Percentiles rank a stretch among this genome's conserved stretches.
phyloP scores from a whole-genome alignment of 2,329 filamentous ascomycete species.

The Nigrospora oryzae region DNA sequence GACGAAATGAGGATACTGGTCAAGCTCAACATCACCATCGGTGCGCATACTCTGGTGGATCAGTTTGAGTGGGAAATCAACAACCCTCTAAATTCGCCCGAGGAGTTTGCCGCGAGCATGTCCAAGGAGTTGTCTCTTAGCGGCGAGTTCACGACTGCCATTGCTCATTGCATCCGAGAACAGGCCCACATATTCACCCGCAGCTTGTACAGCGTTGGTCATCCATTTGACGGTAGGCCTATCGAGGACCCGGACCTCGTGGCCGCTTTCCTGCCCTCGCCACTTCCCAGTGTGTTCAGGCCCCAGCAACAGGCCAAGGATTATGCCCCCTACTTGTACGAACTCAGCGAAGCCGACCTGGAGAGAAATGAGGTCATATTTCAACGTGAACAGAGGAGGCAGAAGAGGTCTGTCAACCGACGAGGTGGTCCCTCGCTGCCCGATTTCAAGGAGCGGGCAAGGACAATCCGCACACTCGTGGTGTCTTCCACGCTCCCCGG shows the following conservation, averaged over 20 bases:
- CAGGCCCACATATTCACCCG: constrained; percentile 91
- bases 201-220: constrained; percentile 84
- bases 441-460: constrained; percentile 91
- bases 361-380: constrained; percentile 89
- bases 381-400: constrained; percentile 83
- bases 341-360: constrained; percentile 82
- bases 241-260: constrained; percentile 88
- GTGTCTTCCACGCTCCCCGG: constrained; percentile 91
- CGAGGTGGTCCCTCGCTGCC: constrained; percentile 86
- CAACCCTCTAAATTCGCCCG: constrained; percentile 84
- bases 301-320: constrained; percentile 91
- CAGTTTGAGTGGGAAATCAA: constrained; percentile 99
- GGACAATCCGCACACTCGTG: constrained; percentile 85
- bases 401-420: constrained; percentile 92
- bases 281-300: constrained; percentile 74
- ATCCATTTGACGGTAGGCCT: constrained; percentile 89
- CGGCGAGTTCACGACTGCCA: constrained; percentile 94
- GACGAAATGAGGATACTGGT: constrained; percentile 96
- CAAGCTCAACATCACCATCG: constrained; percentile 96
- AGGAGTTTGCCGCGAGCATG: constrained; percentile 89
- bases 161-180: constrained; percentile 95
- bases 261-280: constrained; percentile 76
- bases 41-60: constrained; percentile 85
- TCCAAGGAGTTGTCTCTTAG: constrained; percentile 81
- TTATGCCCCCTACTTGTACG: constrained; percentile 87